Conservation (phyloP, 768 basidiomycete species). For the Cubamyces sp. region DNA sequence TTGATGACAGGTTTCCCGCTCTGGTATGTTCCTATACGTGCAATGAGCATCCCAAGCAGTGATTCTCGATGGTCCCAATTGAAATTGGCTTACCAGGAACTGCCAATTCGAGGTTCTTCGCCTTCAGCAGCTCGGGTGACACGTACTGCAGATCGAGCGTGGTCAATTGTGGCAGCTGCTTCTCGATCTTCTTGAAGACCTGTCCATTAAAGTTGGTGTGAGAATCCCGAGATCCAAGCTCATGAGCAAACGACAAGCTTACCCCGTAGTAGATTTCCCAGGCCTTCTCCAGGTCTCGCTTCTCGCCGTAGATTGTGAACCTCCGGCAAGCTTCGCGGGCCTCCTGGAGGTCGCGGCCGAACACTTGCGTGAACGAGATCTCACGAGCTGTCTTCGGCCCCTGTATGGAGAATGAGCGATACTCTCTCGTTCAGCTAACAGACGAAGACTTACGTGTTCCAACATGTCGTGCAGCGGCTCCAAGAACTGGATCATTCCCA, state of each 20-base stretch:
- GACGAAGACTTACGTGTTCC: constrained; percentile 58
- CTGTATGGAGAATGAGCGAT: constrained; percentile 42
- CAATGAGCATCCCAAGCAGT: background rate
- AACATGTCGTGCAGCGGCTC: constrained; percentile 93
- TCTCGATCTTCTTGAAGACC: constrained; percentile 97
- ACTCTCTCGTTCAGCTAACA: background rate
- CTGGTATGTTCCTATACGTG: constrained; percentile 79
- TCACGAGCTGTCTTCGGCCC: constrained; percentile 94
- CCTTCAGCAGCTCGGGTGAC: constrained; percentile 88
- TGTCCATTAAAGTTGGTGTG: constrained; percentile 33
- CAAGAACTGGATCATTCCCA: constrained; percentile 93
- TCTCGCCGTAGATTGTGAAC: constrained; percentile 85
- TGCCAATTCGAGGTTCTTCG: constrained; percentile 90
- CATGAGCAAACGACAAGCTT: constrained; percentile 31
- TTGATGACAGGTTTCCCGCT: constrained; percentile 81
- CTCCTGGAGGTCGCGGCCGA: constrained; percentile 89
- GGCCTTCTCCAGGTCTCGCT: constrained; percentile 90
- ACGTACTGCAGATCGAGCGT: constrained; percentile 96
- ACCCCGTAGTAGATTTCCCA: constrained; percentile 99
- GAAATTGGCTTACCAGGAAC: constrained; percentile 71
- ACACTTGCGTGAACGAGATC: constrained; percentile 92
- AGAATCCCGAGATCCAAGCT: background rate
- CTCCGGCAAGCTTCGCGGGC: constrained; percentile 90
- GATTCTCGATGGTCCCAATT: background rate
- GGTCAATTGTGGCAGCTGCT: constrained; percentile 86